Evolutionary conservation across 2,329 filamentous ascomycete species (phyloP), one percentile per base, ranked within the genome.

Genomic region (Talaromyces islandicus): DNA sequence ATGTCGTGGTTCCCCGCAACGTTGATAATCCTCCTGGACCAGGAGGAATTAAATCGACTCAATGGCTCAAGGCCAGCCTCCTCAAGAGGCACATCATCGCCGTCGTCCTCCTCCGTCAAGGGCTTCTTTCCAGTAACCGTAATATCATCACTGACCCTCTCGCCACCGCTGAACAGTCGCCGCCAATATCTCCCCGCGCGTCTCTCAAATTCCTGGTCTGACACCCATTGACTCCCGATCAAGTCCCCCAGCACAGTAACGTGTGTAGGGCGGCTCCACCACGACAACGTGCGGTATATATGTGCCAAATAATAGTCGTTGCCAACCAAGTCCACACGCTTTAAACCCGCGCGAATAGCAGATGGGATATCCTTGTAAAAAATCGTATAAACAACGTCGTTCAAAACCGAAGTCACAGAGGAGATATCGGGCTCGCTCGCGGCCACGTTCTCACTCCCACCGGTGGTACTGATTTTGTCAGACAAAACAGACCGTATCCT

Each of bases 301-400:
- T 99, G 94, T 21, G 90, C 91, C 32, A 99, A 84, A 74, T 97
- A 99, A 70, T 87, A 90, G 75, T 99, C 94, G 75, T 99, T 99
- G 4, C 94, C 94, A 69, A 92, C 85, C 1, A 97, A 83, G 74
- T 99, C 94, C 66, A 99, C 74, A 19, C 85, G 83, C 77, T 99
- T 99, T 64, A 90, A 84, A 56, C 83, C 78, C 1, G 86, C 87
- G 65, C 86, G 80, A 55, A 92, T 66, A 19, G 87, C 81, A 65
- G 85, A 83, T 7, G 86, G 86, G 2, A 92, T 76, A 71, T 96
- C 92, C 60, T 88, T 82, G 61, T 85, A 79, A 64, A 81, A 79
- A 35, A 91, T 61, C 11, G 62, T 64, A 27, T 56, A 61, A 14
- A 74, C 52, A 5, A 66, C 66, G 7, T 63, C 60, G 32, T 57